Base-by-base conservation (phyloP, 768 basidiomycete species). In the Zangia roseola region DNA sequence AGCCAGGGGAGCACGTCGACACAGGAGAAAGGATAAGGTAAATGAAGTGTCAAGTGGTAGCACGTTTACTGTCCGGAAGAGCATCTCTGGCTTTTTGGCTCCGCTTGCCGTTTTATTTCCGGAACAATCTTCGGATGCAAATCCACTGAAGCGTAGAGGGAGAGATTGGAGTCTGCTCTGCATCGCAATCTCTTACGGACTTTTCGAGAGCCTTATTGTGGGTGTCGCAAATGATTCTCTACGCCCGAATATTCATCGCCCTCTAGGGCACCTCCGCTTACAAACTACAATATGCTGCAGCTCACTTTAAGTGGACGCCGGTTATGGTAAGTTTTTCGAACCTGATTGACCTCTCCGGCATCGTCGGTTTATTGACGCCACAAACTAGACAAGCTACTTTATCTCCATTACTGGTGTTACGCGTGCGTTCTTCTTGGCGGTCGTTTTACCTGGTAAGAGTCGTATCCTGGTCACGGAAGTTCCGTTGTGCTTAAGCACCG, bases 41-140 rank as follows among this genome's bases (percentile, higher is more conserved):
- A 45, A 28, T 8, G 24, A 43, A 7, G 33, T 39, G 5, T 28
- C 52, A 7, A 24, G 39, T 13, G 19, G 39, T 23, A 36, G 25
- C 28, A 21, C 19, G 43, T 14, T 43, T 10, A n/a, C 23, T 23
- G 10, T 67, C 2, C 65, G 77, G n/a, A 75, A 73, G 58, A 68
- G 71, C 28, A 40, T 80, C 14, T 78, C 88, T 39, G 66, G 73
- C 8, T 90, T 91, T 67, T 72, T 94, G 42, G 78, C 75, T 42
- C 92, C 92, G 6, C 75, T 97, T 49, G 69, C 76, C 13, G 73
- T 89, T 9, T 80, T 92, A 47, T 52, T 76, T 5, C 88, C 88
- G 0, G 54, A 59, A 4, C 59, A 56, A 16, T 49, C 65, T 56
- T 48, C 31, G 10, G 52, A 59, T 47, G 24, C 44, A 13, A 78